Evolutionary conservation across 805 yeast genomes (phyloP), one percentile per base, ranked within the genome.

Genomic region (Debaryomyces castellii): DNA sequence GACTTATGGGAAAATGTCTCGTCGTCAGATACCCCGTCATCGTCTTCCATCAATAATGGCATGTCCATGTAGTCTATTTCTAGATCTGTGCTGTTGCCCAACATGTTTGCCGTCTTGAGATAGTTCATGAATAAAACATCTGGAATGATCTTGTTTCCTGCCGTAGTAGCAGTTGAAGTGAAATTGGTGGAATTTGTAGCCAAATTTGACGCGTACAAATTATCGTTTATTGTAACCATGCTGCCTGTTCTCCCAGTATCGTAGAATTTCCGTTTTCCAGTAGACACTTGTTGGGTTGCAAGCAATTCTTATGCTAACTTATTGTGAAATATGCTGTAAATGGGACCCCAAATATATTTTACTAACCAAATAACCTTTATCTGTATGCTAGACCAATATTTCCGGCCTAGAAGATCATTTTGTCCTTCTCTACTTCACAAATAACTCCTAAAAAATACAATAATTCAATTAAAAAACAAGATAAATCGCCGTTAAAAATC

Each of bases 1-100:
- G 38, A 35, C 16, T 35, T 35, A 6, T 35, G 38, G 21, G 46
- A 36, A 25, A 27, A 18, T 4, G 23, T 53, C 24, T 66, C 72
- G 35, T 56, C 60, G 34, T 64, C 67, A 4, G 64, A 60, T 16
- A 42, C 51, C 20, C 52, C 64, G 30, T 63, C 72, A 51, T 58
- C 50, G 43, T 67, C 73, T 23, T 70, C 58, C 10, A 67, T 55
- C 20, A 67, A 54, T 24, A 59, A 57, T 8, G 73, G 73, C 39
- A 66, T 55, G 45, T 67, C 72, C 17, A 43, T 22, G 14, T 28
- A 32, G 12, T 35, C 41, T 5, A 23, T 25, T 21, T 22, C 28
- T 9, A 18, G 9, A 23, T 21, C 24, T 10, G 35, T 17, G 12
- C 23, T 38, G 14, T 36, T 35, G 11, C 37, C 25, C 35, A 20